Evolutionary conservation across 2,329 filamentous ascomycete genomes (phyloP).

Genomic region (Colletotrichum magnum): DNA sequence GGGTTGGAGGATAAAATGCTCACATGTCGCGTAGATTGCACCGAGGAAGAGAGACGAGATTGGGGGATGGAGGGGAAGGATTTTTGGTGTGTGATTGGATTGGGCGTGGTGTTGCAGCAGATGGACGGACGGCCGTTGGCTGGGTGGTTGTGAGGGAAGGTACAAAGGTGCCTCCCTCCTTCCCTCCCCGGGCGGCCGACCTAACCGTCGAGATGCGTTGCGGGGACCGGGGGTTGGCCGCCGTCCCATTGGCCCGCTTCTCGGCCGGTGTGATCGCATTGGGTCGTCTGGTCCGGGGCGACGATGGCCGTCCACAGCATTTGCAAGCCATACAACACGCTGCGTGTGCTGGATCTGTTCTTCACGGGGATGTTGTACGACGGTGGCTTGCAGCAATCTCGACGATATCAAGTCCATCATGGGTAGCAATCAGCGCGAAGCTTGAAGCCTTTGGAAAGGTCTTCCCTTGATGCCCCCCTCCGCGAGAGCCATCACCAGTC

Average conservation of each 20-base stretch:
- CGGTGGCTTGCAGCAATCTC: too few relatives aligned
- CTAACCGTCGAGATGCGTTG: background rate
- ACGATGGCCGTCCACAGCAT: slow-evolving; percentile 1
- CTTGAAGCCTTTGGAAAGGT: too few relatives aligned
- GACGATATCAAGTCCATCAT: too few relatives aligned
- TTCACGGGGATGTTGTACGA: too few relatives aligned
- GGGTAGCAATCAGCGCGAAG: too few relatives aligned
- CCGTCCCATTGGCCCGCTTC: slow-evolving; percentile 22
- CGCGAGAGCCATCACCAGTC: background rate
- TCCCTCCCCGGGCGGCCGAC: too few relatives aligned
- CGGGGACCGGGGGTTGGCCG: slow-evolving; percentile 6
- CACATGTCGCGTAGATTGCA: background rate
- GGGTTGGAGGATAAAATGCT: background rate
- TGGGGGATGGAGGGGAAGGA: background rate
- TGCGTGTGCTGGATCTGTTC: too few relatives aligned
- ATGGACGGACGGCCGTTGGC: background rate
- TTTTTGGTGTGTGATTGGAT: too few relatives aligned
- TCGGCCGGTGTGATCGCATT: slow-evolving; percentile 31
- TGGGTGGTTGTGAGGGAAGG: background rate
- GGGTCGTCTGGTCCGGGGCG: background rate
- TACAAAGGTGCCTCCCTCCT: too few relatives aligned
- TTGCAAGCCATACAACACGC: background rate
- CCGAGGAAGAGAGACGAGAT: background rate
- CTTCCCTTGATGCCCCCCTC: too few relatives aligned
- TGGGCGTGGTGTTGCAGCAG: background rate